Evolutionary conservation across 805 yeast species (phyloP).

Genomic region (Pichia thaimueangensis): DNA sequence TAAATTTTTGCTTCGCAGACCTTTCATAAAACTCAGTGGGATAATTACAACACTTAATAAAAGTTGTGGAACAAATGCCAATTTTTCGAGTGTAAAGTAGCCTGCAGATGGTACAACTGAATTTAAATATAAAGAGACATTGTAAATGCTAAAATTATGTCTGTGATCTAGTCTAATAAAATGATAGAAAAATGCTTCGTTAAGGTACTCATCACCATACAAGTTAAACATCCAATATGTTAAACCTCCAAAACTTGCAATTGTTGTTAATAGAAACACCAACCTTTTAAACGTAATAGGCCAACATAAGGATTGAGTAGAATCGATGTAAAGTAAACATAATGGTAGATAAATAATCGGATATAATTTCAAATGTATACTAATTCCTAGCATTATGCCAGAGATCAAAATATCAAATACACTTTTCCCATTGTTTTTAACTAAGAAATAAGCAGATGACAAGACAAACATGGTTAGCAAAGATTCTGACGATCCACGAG

Average conservation of each 20-base stretch:
- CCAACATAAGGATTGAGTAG: slow-evolving; percentile 26
- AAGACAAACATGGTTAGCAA: slow-evolving; percentile 73
- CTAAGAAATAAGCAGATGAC: slow-evolving; percentile 44
- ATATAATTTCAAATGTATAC: slow-evolving; percentile 87
- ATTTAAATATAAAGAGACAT: slow-evolving; percentile 59
- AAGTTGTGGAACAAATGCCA: slow-evolving; percentile 59
- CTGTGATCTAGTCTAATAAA: slow-evolving; percentile 82
- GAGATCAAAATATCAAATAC: slow-evolving; percentile 19
- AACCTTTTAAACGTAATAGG: slow-evolving; percentile 40
- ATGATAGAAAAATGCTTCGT: slow-evolving; percentile 80
- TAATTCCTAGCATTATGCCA: slow-evolving; percentile 58
- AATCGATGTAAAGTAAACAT: slow-evolving; percentile 36
- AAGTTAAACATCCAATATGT: slow-evolving; percentile 55
- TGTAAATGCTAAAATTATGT: slow-evolving; percentile 89
- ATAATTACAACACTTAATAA: slow-evolving; percentile 44
- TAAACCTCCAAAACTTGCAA: slow-evolving; percentile 38
- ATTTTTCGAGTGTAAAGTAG: slow-evolving; percentile 3
- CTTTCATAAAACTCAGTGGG: slow-evolving; percentile 41
- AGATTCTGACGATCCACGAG: slow-evolving; percentile 92
- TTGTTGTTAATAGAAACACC: slow-evolving; percentile 35
- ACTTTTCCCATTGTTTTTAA: slow-evolving; percentile 17
- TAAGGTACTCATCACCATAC: slow-evolving; percentile 71
- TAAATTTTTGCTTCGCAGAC: slow-evolving; percentile 19
- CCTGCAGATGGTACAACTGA: slow-evolving; percentile 32
- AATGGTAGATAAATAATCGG: slow-evolving; percentile 87